Base-by-base conservation (phyloP, 441 rosid genomes). In the Croton laevigatus region DNA sequence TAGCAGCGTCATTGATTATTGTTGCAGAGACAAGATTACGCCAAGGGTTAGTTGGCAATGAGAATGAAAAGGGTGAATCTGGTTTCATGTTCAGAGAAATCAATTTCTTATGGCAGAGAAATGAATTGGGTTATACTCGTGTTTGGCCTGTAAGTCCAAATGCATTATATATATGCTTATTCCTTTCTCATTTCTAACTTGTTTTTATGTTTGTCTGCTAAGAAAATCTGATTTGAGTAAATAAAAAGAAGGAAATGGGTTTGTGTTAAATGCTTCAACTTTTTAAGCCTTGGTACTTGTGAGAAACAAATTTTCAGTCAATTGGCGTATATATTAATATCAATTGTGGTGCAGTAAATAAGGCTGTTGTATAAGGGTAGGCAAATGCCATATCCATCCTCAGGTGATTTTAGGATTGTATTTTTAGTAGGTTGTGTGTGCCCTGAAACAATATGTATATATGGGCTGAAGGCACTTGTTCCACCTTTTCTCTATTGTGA, bases 131-230 rank as follows among this genome's bases (percentile, higher is more conserved):
- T 37, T 86, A 88, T 22, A 73, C 75, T 34, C 90, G 80, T 73
- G 79, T 78, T 51, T 86, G 89, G 91, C 91, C 88, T 46, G 91
- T 82, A 80, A 77, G 81, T 73, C n/a, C 66, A 7, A 6, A 66
- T 10, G 0, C 32, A 1, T 13, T 9, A 5, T 19, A 5, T 68
- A 9, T 40, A 40, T 40, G 9, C 7, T 55, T 23, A 17, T 57
- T 22, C 14, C 7, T 48, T 49, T 9, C 17, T 13, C 6, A 9
- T 55, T 42, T 32, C 0, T 27, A 42, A 16, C 20, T 69, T 13
- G 23, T 40, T 17, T 52, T 27, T 54, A 40, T 58, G 60, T 59
- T 16, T 27, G 38, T 59, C 51, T 66, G n/a, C 51, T 49, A 36
- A 59, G 60, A 66, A 59, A 37, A 65, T 20, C 4, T 3, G 32